Conservation (phyloP, 164 flowering plant genomes). For the Aristolochia californica region DNA sequence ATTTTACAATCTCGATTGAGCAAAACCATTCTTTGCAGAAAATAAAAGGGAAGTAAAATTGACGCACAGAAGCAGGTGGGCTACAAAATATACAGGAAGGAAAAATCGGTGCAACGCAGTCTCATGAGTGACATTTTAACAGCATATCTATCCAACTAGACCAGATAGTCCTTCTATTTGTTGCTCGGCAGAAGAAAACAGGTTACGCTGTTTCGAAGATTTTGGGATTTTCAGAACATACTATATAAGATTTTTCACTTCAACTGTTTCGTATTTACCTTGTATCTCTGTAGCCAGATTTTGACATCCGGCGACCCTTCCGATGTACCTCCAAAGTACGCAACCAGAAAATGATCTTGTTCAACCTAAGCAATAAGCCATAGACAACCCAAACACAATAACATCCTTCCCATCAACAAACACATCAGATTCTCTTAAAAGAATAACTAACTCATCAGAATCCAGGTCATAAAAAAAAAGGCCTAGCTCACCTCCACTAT, state of each 20-base stretch:
- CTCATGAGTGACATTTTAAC: neutral
- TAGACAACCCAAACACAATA: neutral
- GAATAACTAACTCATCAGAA: neutral
- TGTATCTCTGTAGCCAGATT: slow-evolving; percentile 78
- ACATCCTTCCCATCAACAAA: neutral
- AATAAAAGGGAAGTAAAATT: no score
- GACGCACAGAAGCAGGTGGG: no score
- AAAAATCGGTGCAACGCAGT: neutral
- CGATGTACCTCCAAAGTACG: slow-evolving; percentile 75
- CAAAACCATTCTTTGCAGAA: no score
- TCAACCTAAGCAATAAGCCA: slow-evolving; percentile 32
- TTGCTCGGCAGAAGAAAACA: neutral
- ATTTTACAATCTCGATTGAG: no score
- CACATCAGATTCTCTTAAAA: neutral
- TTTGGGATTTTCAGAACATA: no score
- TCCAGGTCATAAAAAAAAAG: neutral
- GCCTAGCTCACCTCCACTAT: slow-evolving; percentile 62
- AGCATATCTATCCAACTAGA: neutral
- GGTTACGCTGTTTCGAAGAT: no score
- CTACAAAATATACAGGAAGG: no score
- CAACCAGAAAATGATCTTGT: slow-evolving; percentile 62
- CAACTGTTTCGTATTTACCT: slow-evolving; percentile 26
- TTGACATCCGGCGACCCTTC: slow-evolving; percentile 95
- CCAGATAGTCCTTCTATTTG: neutral
- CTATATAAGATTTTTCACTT: neutral